Evolutionary conservation across 345 rosid genomes (phyloP).

Genomic region (Clarkia xantiana): DNA sequence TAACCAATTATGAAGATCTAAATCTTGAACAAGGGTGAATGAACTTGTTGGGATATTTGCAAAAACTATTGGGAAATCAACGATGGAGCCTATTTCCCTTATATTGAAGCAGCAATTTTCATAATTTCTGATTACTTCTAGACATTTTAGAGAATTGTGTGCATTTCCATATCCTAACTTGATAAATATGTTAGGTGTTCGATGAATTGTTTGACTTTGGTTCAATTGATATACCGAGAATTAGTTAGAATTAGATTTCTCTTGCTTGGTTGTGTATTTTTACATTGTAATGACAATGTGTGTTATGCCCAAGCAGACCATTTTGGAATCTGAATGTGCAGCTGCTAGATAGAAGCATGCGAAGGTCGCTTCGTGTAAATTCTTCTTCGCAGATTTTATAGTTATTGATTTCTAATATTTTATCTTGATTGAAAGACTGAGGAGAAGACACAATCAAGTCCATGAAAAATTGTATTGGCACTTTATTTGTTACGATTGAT

Average conservation of each 20-base stretch:
- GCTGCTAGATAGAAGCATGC: no score
- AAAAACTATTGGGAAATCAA: slow-evolving; percentile 77
- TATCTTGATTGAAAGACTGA: no score
- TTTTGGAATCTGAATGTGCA: no score
- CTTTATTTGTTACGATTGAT: slow-evolving; percentile 17
- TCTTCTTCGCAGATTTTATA: no score
- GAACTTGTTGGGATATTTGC: slow-evolving; percentile 99
- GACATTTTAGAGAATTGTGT: background rate
- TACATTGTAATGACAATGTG: no score
- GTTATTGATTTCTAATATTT: no score
- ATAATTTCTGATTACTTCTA: slow-evolving; percentile 29
- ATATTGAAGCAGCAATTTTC: slow-evolving; percentile 87
- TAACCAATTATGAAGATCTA: slow-evolving; percentile 79
- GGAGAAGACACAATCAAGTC: slow-evolving; percentile 31
- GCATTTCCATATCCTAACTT: slow-evolving; percentile 5
- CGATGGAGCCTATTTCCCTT: slow-evolving; percentile 82
- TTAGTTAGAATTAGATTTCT: no score
- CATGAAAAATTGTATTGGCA: slow-evolving; percentile 40
- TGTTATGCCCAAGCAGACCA: no score
- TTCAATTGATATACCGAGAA: no score
- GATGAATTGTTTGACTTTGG: no score
- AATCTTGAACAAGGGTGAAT: slow-evolving; percentile 92
- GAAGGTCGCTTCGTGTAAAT: no score
- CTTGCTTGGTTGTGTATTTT: no score
- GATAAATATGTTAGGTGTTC: slow-evolving; percentile 41